phyloP scores from a whole-genome alignment of 768 basidiomycete species.

The Boletus huronensis region DNA sequence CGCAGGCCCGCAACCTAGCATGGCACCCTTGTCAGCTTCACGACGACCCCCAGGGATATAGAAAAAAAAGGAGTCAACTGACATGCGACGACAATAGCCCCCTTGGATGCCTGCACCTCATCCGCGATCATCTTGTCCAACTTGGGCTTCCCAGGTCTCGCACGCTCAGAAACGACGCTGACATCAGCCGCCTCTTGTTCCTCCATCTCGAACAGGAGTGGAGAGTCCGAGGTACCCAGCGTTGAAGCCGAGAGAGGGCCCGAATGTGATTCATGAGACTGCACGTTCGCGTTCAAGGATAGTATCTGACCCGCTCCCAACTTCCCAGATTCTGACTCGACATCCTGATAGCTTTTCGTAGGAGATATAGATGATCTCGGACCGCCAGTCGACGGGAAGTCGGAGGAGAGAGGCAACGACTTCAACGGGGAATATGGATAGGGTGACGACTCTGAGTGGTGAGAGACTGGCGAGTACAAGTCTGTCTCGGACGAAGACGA shows the following conservation, averaged over 20 bases:
- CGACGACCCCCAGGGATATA: too few relatives aligned
- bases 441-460: slow-evolving; percentile 5
- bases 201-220: slow-evolving; percentile 45
- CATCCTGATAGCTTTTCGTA: slow-evolving; percentile 1
- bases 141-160: slow-evolving; percentile 63
- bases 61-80: slow-evolving; percentile 29
- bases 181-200: slow-evolving; percentile 59
- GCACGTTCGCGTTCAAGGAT: not conserved
- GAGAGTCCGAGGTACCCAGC: not conserved
- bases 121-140: slow-evolving; percentile 59
- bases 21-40: not conserved
- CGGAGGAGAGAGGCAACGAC: not conserved
- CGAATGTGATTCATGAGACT: not conserved
- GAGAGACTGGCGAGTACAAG: slow-evolving; percentile 6
- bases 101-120: slow-evolving; percentile 54
- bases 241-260: not conserved
- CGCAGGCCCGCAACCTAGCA: slow-evolving; percentile 68
- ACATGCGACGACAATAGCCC: slow-evolving; percentile 68
- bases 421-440: slow-evolving; percentile 1
- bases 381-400: not conserved
- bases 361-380: not conserved
- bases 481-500: slow-evolving; percentile 16
- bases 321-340: slow-evolving; percentile 3
- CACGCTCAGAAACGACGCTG: slow-evolving; percentile 55
- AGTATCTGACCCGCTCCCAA: too few relatives aligned